phyloP scores from a whole-genome alignment of 2,329 filamentous ascomycete genomes.

The Diaporthe capsici region DNA sequence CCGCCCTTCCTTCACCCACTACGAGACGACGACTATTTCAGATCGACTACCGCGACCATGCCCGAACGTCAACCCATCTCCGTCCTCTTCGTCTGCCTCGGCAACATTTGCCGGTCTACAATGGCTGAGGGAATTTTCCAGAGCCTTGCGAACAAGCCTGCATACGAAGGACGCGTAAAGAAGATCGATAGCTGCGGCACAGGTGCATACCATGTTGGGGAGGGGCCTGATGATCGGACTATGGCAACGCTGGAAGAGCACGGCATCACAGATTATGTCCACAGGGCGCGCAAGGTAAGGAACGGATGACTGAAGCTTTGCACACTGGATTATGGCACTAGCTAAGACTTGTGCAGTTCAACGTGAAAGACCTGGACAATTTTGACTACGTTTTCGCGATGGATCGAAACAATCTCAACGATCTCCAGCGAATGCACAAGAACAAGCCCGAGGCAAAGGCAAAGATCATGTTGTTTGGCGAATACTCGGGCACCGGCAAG shows the following conservation, averaged over 20 bases:
- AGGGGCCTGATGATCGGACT: slow-evolving; percentile 84
- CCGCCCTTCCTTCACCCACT: not conserved
- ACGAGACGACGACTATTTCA: not conserved
- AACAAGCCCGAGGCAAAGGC: slow-evolving; percentile 72
- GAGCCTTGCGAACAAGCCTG: slow-evolving; percentile 73
- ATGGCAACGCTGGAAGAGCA: slow-evolving; percentile 82
- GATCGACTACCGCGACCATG: slow-evolving; percentile 25
- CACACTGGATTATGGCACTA: not conserved
- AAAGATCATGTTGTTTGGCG: slow-evolving; percentile 86
- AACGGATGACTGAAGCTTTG: not conserved
- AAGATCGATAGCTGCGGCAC: slow-evolving; percentile 92
- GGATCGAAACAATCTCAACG: slow-evolving; percentile 85
- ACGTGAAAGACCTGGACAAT: slow-evolving; percentile 78
- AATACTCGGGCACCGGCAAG: slow-evolving; percentile 76
- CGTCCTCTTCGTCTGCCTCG: slow-evolving; percentile 94
- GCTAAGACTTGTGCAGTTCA: slow-evolving; percentile 57
- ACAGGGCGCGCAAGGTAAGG: slow-evolving; percentile 80
- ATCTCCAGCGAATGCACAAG: slow-evolving; percentile 74
- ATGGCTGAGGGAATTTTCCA: slow-evolving; percentile 98
- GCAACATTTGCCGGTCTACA: slow-evolving; percentile 94
- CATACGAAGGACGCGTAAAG: slow-evolving; percentile 72
- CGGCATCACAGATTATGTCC: slow-evolving; percentile 82
- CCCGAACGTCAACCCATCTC: slow-evolving; percentile 60
- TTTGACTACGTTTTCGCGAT: slow-evolving; percentile 98
- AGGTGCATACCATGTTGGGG: slow-evolving; percentile 84